phyloP scores from a whole-genome alignment of 2,329 filamentous ascomycete genomes.

The Cladophialophora exuberans region DNA sequence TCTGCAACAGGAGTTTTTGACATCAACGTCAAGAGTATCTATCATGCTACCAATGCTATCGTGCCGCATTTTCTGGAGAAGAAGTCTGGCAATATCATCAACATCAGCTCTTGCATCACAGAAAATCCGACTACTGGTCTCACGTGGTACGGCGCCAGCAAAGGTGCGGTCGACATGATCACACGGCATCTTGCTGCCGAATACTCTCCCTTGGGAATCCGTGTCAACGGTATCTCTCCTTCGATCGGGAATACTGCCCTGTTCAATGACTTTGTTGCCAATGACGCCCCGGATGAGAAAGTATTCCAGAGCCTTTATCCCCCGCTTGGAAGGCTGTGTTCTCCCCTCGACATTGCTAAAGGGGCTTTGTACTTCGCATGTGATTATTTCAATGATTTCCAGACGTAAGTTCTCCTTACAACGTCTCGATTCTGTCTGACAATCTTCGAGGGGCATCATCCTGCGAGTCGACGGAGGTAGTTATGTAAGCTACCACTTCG shows the following conservation, averaged over 20 bases:
- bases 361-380: slow-evolving; percentile 67
- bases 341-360: slow-evolving; percentile 66
- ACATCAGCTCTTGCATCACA: slow-evolving; percentile 48
- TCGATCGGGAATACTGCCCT: slow-evolving; percentile 69
- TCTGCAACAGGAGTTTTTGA: slow-evolving; percentile 39
- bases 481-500: too few relatives aligned
- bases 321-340: slow-evolving; percentile 46
- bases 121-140: slow-evolving; percentile 45
- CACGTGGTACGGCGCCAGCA: slow-evolving; percentile 62
- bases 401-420: slow-evolving; percentile 9
- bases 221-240: slow-evolving; percentile 60
- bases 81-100: slow-evolving; percentile 47
- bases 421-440: neutral
- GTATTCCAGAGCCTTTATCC: slow-evolving; percentile 48
- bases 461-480: slow-evolving; percentile 6
- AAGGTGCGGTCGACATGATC: slow-evolving; percentile 65
- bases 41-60: slow-evolving; percentile 38
- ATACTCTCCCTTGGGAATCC: slow-evolving; percentile 50
- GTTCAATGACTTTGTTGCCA: slow-evolving; percentile 44
- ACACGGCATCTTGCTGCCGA: slow-evolving; percentile 60
- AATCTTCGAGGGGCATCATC: slow-evolving; percentile 3
- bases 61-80: slow-evolving; percentile 43
- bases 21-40: slow-evolving; percentile 50
- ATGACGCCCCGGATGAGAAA: slow-evolving; percentile 48
- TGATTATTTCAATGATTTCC: slow-evolving; percentile 14